These are phyloP conservation scores for Psilocybe sp. DNA, from an alignment of 768 basidiomycete genomes.

Conservation along the genomic window DNA sequence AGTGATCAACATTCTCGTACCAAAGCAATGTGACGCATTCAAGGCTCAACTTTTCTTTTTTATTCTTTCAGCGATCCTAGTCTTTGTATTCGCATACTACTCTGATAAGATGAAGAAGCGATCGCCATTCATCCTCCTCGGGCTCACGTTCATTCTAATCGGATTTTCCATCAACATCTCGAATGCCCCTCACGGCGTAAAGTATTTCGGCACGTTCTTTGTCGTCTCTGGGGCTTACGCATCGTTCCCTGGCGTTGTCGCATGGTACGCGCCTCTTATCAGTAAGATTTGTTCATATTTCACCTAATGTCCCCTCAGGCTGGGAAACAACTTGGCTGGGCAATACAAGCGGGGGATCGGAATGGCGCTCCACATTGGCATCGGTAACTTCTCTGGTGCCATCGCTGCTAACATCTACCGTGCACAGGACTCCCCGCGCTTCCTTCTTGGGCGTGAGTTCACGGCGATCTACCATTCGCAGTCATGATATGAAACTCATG, in stretches of 20 bases:
- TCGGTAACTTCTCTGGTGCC: slow-evolving; percentile 64
- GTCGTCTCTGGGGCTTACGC: slow-evolving; percentile 63
- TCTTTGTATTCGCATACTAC: slow-evolving; percentile 50
- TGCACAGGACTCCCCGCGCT: slow-evolving; percentile 56
- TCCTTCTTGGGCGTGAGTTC: slow-evolving; percentile 57
- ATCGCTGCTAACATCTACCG: slow-evolving; percentile 66
- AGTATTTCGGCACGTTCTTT: slow-evolving; percentile 75
- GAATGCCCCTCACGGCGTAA: slow-evolving; percentile 44
- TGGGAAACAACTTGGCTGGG: slow-evolving; percentile 63
- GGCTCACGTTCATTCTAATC: slow-evolving; percentile 46
- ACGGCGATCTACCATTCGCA: not conserved
- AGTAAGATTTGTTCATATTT: not conserved
- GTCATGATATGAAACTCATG: not conserved
- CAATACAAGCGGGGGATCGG: slow-evolving; percentile 70
- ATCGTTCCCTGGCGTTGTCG: slow-evolving; percentile 54
- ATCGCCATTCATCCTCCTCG: slow-evolving; percentile 55
- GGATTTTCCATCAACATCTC: slow-evolving; percentile 69
- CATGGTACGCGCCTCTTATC: slow-evolving; percentile 45
- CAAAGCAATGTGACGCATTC: not conserved
- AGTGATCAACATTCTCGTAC: slow-evolving; percentile 14
- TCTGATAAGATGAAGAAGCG: slow-evolving; percentile 58
- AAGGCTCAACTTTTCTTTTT: not conserved
- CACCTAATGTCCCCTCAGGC: slow-evolving; percentile 33
- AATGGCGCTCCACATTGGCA: slow-evolving; percentile 66
- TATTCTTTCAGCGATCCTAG: slow-evolving; percentile 43